Base-by-base conservation (phyloP, 768 basidiomycete species). In the Agrocybe pediades region DNA sequence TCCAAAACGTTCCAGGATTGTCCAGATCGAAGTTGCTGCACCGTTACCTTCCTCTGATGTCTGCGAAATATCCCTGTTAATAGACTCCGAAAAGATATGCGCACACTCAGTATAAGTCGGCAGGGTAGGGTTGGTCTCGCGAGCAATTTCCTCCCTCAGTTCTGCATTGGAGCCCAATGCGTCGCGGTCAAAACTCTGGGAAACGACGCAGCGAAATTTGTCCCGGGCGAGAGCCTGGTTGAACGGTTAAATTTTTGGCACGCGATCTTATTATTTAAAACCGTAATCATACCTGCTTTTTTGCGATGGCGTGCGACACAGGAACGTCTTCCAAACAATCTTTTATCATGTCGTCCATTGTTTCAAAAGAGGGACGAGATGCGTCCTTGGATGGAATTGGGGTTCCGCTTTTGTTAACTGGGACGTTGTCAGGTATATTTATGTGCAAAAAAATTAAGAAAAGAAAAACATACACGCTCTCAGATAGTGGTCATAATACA, bases 221-320 rank as follows among this genome's bases (percentile, higher is more conserved):
- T 76, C 74, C 25, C 74, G 68, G 41, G 68, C 49, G n/a, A 74
- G 61, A 45, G 75, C 71, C 73, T 72, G 49, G 41, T 41, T 17
- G 44, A 29, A 11, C 19, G 20, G 24, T 20, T 54, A 21, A 54
- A 25, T n/a, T n/a, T n/a, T n/a, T n/a, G n/a, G n/a, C n/a, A n/a
- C n/a, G n/a, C n/a, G n/a, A n/a, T n/a, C n/a, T n/a, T n/a, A n/a
- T n/a, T n/a, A n/a, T n/a, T n/a, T n/a, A n/a, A 26, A 36, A 15
- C n/a, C 33, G 33, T 3, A 36, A n/a, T 30, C 46, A 15, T 6
- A 19, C 24, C 46, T 27, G 16, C 13, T 58, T 58, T 58, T 59
- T 63, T 26, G 65, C 61, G 16, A 36, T 30, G 47, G 44, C 6
- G 54, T 61, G 62, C 17, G 51, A 47, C 30, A 54, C 54, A 54